Base-by-base conservation (phyloP, 768 basidiomycete species). In the Tulasnella sp. region DNA sequence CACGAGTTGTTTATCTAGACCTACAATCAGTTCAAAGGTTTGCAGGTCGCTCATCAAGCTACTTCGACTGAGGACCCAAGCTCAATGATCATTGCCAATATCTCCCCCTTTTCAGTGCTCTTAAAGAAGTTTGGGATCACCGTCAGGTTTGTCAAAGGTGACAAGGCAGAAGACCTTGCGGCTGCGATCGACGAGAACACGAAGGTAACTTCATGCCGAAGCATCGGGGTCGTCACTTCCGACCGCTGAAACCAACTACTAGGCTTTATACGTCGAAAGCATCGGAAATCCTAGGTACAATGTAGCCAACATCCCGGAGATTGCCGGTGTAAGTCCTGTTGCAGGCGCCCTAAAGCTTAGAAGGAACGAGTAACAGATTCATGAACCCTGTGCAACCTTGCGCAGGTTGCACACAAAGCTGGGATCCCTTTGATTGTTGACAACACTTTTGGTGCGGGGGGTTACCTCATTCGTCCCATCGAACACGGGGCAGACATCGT, bases 281-380 rank as follows among this genome's bases (percentile, higher is more conserved):
- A 86, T 91, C 45, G 83, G 82, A n/a, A 90, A 90, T 67, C 86
- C 87, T 0, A 83, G 82, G 65, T 87, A 81, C 65, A 74, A 76
- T 55, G 74, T 91, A 56, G 74, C 75, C n/a, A 79, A 82, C 44
- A 77, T 89, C 19, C 76, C 83, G 2, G 82, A 78, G 27, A 72
- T 91, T 38, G 81, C 86, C 21, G 81, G 84, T 75, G 83, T 82
- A 60, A 27, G 55, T 50, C n/a, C n/a, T n/a, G n/a, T n/a, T n/a
- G n/a, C n/a, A n/a, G n/a, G n/a, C n/a, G n/a, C n/a, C n/a, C n/a
- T n/a, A n/a, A n/a, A n/a, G n/a, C n/a, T n/a, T n/a, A n/a, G n/a
- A n/a, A n/a, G n/a, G n/a, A n/a, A n/a, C n/a, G n/a, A n/a, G n/a
- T n/a, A n/a, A n/a, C n/a, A n/a, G n/a, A n/a, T n/a, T n/a, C n/a